Evolutionary conservation across 2,329 filamentous ascomycete species (phyloP), one percentile per base, ranked within the genome.

Genomic region (Curvularia spicifera): DNA sequence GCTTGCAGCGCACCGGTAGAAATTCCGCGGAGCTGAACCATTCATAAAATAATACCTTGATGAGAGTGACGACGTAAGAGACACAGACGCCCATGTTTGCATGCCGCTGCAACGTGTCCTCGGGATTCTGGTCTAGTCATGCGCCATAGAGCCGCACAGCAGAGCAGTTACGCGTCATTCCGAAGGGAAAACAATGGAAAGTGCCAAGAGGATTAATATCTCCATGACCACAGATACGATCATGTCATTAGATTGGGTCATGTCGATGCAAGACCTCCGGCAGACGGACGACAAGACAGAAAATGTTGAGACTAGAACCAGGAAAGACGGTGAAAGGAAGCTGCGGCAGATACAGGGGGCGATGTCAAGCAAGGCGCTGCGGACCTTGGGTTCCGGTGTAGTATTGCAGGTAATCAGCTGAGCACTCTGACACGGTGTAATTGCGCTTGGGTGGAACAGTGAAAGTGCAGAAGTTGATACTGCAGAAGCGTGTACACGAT

Each of bases 281-380:
- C 44, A n/a, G 39, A 12, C 28, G 24, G 53, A 48, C 31, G 24
- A 43, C 49, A 18, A 37, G 26, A 15, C 44, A 20, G n/a, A 47
- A 22, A 48, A 37, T 51, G 40, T 54, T 39, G 24, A 44, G 15
- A 44, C 35, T 46, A 31, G 50, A 40, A 54, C 51, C 55, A 54
- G 15, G 51, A 57, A 57, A 57, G 55, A 57, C 51, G 51, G 56
- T 50, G 56, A 58, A 40, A 49, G 28, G 24, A 29, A 29, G 22
- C 18, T 45, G 56, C 31, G 46, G 51, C 26, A 24, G 37, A 18
- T 53, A 50, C 26, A 48, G 50, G 33, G 42, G 29, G 37, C 18
- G 24, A 4, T 26, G 24, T 6, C 6, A 6, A 26, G 24, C 4
- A 26, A 24, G 37, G 24, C 48, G 55, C 26, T 53, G 55, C 42